phyloP scores from a whole-genome alignment of 371 early-diverging fungal species.

The Umbelopsis sp. region DNA sequence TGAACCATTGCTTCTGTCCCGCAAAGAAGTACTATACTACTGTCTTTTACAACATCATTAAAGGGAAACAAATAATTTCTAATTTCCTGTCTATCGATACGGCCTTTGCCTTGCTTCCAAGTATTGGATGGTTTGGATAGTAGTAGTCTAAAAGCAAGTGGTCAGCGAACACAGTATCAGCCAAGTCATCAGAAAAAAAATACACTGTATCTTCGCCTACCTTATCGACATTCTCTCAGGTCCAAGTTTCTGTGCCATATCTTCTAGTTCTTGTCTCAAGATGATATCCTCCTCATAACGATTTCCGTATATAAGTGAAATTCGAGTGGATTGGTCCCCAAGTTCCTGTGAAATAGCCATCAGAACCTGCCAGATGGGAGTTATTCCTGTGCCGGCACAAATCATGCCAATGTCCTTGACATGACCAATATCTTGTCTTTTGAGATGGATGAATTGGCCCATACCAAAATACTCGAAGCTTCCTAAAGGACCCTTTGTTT shows the following conservation, averaged over 20 bases:
- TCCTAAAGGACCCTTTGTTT: constrained; percentile 65
- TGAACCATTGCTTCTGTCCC: constrained; percentile 56
- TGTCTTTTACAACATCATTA: constrained; percentile 8
- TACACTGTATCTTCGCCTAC: constrained; percentile 21
- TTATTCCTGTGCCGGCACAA: constrained; percentile 71
- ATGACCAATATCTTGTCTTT: constrained; percentile 1
- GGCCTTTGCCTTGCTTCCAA: constrained; percentile 44
- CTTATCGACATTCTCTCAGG: constrained; percentile 34
- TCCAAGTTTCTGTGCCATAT: constrained; percentile 25
- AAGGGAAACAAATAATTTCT: constrained; percentile 31
- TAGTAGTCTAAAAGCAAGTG: constrained; percentile 15
- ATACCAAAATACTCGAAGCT: constrained; percentile 51
- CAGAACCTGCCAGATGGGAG: constrained; percentile 63
- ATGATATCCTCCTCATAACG: constrained; percentile 51
- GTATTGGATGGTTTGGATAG: constrained; percentile 25
- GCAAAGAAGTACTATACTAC: constrained; percentile 45
- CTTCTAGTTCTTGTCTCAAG: constrained; percentile 42
- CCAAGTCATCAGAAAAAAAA: background rate
- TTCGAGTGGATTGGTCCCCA: constrained; percentile 34
- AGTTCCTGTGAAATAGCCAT: constrained; percentile 34
- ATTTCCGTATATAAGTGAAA: constrained; percentile 54
- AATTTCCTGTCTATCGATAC: constrained; percentile 31
- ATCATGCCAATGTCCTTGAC: constrained; percentile 47
- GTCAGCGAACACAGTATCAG: background rate
- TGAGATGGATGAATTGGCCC: constrained; percentile 28